Percentiles rank a stretch among this genome's conserved stretches.
Evolutionary conservation across 2,329 filamentous ascomycete genomes (phyloP).

Genomic region (Neofusicoccum parvum): DNA sequence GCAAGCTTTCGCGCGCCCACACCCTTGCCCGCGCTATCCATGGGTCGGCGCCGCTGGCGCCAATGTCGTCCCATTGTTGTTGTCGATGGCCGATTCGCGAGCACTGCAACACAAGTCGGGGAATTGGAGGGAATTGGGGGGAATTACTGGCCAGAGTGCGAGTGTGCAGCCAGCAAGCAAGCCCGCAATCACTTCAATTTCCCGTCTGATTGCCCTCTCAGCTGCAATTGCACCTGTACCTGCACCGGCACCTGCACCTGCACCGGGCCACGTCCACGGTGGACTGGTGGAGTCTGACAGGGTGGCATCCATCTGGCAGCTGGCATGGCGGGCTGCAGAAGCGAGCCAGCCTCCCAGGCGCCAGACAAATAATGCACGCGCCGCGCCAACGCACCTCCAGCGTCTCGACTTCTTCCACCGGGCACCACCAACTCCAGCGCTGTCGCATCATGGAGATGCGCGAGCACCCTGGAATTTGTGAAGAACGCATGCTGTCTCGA

Average conservation of each 20-base stretch:
- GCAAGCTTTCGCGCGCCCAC: background rate
- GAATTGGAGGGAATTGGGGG: too few species aligned
- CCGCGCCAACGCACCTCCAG: slow-evolving; percentile 13
- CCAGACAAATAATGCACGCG: slow-evolving; percentile 14
- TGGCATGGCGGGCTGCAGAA: background rate
- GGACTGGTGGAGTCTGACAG: slow-evolving; percentile 14
- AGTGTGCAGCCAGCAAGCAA: too few species aligned
- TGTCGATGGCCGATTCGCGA: too few species aligned
- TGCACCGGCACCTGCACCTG: too few species aligned
- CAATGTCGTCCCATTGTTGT: too few species aligned
- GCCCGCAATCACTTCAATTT: too few species aligned
- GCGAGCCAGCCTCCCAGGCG: background rate
- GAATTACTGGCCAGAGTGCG: too few species aligned
- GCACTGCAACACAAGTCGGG: too few species aligned
- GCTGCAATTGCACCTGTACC: too few species aligned
- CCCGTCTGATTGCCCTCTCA: too few species aligned
- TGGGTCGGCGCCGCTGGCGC: background rate
- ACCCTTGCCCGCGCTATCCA: background rate
- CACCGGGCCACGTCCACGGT: too few species aligned
- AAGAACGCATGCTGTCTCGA: slow-evolving; percentile 5
- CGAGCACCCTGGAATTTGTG: slow-evolving; percentile 6
- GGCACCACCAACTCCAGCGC: background rate
- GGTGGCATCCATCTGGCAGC: background rate
- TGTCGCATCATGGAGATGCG: slow-evolving; percentile 1
- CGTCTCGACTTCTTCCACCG: slow-evolving; percentile 7